Conservation (phyloP, 2,329 filamentous ascomycete genomes). For the Raffaelea deltoideospora region DNA sequence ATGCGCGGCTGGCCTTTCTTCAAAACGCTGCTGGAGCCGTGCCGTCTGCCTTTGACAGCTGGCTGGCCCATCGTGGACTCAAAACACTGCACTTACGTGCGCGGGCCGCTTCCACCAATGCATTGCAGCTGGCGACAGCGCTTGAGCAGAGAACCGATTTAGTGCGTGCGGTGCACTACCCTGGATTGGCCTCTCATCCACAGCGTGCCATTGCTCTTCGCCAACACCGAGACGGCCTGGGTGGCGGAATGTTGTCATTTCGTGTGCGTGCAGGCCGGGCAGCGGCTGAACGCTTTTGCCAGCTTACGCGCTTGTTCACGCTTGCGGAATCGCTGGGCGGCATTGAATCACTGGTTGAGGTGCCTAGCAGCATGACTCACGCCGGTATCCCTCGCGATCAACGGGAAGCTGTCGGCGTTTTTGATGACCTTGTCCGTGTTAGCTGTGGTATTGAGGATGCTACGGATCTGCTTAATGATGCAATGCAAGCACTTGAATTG, state of each 20-base stretch:
- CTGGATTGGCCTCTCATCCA: conserved; percentile 74
- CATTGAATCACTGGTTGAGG: conserved; percentile 80
- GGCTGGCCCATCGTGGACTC: conserved; percentile 91
- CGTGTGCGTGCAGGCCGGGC: conserved; percentile 73
- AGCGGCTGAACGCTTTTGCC: conserved; percentile 86
- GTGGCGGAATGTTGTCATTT: conserved; percentile 96
- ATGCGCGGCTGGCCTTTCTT: conserved; percentile 67
- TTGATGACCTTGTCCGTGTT: conserved; percentile 82
- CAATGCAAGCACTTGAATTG: conserved; percentile 63
- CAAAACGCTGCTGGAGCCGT: conserved; percentile 97
- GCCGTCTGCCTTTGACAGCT: conserved; percentile 89
- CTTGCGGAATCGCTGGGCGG: conserved; percentile 81
- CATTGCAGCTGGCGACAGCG: conserved; percentile 57
- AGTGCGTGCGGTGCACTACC: conserved; percentile 76
- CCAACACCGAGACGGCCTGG: conserved; percentile 89
- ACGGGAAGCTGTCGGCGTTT: conserved; percentile 85
- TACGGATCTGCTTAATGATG: conserved; percentile 68
- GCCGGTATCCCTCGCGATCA: conserved; percentile 83
- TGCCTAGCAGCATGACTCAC: conserved; percentile 94
- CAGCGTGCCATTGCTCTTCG: conserved; percentile 72
- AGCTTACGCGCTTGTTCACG: conserved; percentile 77
- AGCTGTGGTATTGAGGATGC: conserved; percentile 91
- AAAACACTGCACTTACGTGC: conserved; percentile 94
- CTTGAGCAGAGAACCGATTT: conserved; percentile 72
- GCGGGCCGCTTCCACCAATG: conserved; percentile 71